Evolutionary conservation across 1,284 basidiomycete species (phyloP), one percentile per base, ranked within the genome.

Genomic region (Trametes polyzona): DNA sequence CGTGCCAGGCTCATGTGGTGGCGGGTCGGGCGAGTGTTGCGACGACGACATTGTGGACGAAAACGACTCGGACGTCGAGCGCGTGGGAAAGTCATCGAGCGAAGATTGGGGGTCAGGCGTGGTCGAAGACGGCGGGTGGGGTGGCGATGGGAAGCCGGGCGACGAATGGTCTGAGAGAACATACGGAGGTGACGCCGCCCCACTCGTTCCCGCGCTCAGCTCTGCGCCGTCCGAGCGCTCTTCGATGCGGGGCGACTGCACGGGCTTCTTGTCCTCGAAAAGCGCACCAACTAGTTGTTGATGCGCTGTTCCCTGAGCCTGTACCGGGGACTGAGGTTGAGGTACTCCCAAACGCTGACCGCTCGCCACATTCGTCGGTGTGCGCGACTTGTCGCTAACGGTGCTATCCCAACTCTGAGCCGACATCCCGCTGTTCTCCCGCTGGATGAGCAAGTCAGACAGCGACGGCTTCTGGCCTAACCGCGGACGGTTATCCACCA

Each of bases 61-160:
- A 47, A 77, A 75, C 5, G 79, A 80, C 52, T 74, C 77, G 12
- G 79, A 77, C 11, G 78, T 79, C n/a, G 79, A 78, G 10, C 68
- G 72, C 41, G 68, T 72, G 39, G 83, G 81, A 68, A 82, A 86
- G 61, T 85, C 84, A 57, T 86, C 86, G 40, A 84, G 65, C 10
- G 84, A 85, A 19, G 85, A 86, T 17, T 82, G 80, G 14, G 87
- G 88, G 71, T 91, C 89, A 14, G 89, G 90, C 8, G 89, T 91
- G 14, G 83, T 77, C 14, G 88, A 82, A 19, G 82, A 83, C 21
- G 80, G 75, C 48, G 79, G 78, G 59, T 87, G 84, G 49, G 82
- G 82, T 36, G 79, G 82, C 37, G 82, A 83, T 36, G 80, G 78
- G 37, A 77, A 65, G 21, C 78, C 72, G 35, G 73, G 74, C 46